phyloP scores from a whole-genome alignment of 2,329 filamentous ascomycete species.

The Nectriaceae sp. region DNA sequence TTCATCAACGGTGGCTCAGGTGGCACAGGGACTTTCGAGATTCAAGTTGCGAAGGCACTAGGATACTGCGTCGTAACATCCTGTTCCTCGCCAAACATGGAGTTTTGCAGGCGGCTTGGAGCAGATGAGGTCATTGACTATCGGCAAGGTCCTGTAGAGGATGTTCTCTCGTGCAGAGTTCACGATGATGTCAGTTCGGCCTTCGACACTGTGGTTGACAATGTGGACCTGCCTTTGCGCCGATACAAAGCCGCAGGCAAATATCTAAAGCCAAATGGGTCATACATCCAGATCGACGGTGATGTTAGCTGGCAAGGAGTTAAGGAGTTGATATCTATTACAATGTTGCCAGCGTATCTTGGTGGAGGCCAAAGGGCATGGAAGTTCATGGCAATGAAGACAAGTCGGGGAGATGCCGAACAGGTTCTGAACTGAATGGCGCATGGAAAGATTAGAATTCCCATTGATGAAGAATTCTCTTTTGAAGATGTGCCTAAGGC shows the following conservation, averaged over 20 bases:
- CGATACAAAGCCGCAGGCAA: not conserved
- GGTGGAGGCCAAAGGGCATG: not conserved
- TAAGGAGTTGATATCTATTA: not conserved
- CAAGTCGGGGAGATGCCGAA: not conserved
- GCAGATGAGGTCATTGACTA: not conserved
- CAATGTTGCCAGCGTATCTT: not conserved
- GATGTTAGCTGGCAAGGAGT: not conserved
- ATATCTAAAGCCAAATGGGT: not conserved
- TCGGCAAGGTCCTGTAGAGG: not conserved
- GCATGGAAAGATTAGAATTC: not conserved
- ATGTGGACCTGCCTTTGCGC: not conserved
- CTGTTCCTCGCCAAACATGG: not conserved
- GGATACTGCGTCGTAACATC: not conserved
- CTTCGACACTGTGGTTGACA: not conserved
- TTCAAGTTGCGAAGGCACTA: constrained; percentile 1
- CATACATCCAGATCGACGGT: not conserved
- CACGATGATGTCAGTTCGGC: not conserved
- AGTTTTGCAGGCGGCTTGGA: not conserved
- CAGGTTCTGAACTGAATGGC: not conserved
- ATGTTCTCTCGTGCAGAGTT: not conserved
- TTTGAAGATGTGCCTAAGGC: not conserved
- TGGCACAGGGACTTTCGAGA: not conserved
- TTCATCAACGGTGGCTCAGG: constrained; percentile 2
- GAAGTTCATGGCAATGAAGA: not conserved
- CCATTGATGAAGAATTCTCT: not conserved